These are phyloP conservation scores for Evansstolkia leycettana DNA, from an alignment of 495 filamentous ascomycete genomes.

Conservation along the genomic window DNA sequence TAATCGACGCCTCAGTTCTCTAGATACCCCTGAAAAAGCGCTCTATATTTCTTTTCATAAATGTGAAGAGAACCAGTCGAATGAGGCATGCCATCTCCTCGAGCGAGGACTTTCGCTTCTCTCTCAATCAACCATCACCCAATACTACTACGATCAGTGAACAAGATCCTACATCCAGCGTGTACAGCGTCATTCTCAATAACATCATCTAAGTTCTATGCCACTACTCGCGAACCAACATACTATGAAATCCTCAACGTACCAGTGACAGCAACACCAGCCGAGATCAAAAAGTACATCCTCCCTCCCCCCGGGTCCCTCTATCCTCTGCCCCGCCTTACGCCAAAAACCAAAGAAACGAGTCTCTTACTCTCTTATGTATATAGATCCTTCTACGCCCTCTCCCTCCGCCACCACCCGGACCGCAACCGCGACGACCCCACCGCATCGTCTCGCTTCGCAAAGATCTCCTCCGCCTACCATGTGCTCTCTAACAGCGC, in stretches of 20 bases:
- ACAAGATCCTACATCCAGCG: background rate
- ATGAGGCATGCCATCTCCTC: conserved; percentile 3
- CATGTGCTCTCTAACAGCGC: conserved; percentile 54
- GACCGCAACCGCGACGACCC: conserved; percentile 77
- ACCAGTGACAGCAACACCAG: conserved; percentile 48
- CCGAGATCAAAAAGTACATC: conserved; percentile 76
- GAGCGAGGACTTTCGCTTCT: conserved; percentile 5
- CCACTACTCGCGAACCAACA: conserved; percentile 33
- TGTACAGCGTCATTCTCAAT: conserved; percentile 23
- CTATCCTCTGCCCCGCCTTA: too few relatives aligned
- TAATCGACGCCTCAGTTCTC: too few relatives aligned
- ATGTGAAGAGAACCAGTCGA: conserved; percentile 1
- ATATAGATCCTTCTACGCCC: conserved; percentile 69
- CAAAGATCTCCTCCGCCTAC: conserved; percentile 80
- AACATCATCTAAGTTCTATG: conserved; percentile 16
- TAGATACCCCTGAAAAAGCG: too few relatives aligned
- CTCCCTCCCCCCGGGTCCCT: too few relatives aligned
- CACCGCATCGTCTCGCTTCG: conserved; percentile 62
- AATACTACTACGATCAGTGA: too few relatives aligned
- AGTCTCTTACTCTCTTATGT: background rate
- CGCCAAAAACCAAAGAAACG: too few relatives aligned
- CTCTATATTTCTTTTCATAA: background rate
- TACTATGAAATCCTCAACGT: conserved; percentile 79
- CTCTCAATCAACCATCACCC: background rate
- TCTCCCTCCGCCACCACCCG: conserved; percentile 89